Percentiles rank a stretch among this genome's conserved stretches.
phyloP scores from a whole-genome alignment of 192 early-diverging fungal genomes.

The Entophlyctis luteolus region DNA sequence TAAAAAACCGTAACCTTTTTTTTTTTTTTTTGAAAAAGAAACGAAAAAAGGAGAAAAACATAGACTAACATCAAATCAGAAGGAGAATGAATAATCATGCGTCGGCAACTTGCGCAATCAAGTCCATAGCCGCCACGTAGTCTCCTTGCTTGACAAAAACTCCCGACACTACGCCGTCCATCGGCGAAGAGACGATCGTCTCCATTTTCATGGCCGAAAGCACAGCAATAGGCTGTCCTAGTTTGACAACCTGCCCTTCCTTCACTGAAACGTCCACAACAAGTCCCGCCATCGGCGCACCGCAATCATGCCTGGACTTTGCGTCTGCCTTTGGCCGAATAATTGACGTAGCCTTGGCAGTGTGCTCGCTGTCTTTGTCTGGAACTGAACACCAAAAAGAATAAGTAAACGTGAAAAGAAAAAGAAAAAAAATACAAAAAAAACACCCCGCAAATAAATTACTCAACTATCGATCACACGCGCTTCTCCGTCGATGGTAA shows the following conservation, averaged over 20 bases:
- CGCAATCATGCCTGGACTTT: slow-evolving; percentile 73
- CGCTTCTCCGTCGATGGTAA: slow-evolving; percentile 91
- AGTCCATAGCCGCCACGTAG: slow-evolving; percentile 75
- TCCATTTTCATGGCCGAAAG: slow-evolving; percentile 95
- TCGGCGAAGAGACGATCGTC: slow-evolving; percentile 81
- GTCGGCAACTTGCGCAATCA: slow-evolving; percentile 56
- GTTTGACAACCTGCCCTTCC: slow-evolving; percentile 76
- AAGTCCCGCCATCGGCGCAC: slow-evolving; percentile 92
- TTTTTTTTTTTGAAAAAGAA: too few relatives aligned
- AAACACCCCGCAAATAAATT: too few relatives aligned
- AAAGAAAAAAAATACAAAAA: neutral
- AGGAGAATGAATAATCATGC: too few relatives aligned
- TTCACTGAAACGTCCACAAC: slow-evolving; percentile 89
- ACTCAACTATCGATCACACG: slow-evolving; percentile 73
- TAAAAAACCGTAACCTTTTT: too few relatives aligned
- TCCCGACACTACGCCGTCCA: slow-evolving; percentile 65
- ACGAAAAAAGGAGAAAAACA: too few relatives aligned
- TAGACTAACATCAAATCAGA: too few relatives aligned
- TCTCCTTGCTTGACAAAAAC: slow-evolving; percentile 72
- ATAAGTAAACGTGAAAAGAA: neutral
- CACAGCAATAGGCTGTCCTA: slow-evolving; percentile 88
- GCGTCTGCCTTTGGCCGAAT: slow-evolving; percentile 67
- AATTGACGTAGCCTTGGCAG: slow-evolving; percentile 34
- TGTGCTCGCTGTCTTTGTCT: slow-evolving; percentile 25
- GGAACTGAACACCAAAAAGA: slow-evolving; percentile 5